phyloP scores from a whole-genome alignment of 371 early-diverging fungal species.

The Blakeslea trispora region DNA sequence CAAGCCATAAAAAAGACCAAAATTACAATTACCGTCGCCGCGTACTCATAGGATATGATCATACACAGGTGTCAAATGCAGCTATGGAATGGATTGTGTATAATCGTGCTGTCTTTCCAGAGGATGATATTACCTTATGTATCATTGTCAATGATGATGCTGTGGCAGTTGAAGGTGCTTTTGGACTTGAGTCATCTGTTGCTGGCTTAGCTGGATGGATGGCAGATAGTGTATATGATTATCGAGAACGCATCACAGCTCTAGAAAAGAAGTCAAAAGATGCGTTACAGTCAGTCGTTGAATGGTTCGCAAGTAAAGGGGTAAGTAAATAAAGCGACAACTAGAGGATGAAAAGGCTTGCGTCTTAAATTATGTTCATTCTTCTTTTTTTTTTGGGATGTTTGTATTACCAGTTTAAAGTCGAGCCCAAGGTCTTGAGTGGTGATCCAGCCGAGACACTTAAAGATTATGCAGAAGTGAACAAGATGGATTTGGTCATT shows the following conservation, averaged over 20 bases:
- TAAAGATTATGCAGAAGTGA: constrained; percentile 28
- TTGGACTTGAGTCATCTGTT: constrained; percentile 30
- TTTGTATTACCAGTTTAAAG: constrained; percentile 27
- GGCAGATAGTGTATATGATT: constrained; percentile 14
- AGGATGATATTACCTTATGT: constrained; percentile 26
- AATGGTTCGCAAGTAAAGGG: constrained; percentile 24
- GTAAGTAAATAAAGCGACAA: constrained; percentile 19
- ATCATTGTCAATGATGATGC: constrained; percentile 35
- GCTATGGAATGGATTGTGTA: constrained; percentile 33
- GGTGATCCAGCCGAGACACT: constrained; percentile 35
- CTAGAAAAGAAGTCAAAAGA: constrained; percentile 24
- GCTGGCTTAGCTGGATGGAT: constrained; percentile 31
- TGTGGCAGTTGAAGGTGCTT: constrained; percentile 32
- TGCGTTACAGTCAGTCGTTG: constrained; percentile 22
- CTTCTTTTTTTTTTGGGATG: no score
- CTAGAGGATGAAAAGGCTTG: neutral
- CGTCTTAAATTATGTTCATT: no score
- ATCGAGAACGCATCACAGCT: constrained; percentile 18
- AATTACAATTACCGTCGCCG: constrained; percentile 5
- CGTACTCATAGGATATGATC: constrained; percentile 35
- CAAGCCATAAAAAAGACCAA: neutral
- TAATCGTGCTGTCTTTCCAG: constrained; percentile 22
- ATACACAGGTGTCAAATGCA: constrained; percentile 23
- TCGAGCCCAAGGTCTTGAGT: constrained; percentile 17
- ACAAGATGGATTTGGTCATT: constrained; percentile 22